Evolutionary conservation across 140 eudicot genomes (phyloP), one percentile per base, ranked within the genome.

Genomic region (Bidens hawaiensis): DNA sequence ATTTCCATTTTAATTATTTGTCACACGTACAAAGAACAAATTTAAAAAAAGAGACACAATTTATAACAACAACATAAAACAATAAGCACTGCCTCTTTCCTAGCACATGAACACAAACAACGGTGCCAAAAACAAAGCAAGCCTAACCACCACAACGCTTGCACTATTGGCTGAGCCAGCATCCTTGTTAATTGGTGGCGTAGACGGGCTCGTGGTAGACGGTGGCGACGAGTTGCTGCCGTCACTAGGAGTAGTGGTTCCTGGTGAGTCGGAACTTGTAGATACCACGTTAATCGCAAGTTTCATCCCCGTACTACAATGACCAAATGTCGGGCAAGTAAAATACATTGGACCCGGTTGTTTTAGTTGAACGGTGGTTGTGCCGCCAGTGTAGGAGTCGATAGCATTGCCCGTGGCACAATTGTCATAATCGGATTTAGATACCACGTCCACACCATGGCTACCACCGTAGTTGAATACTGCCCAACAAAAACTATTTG

Each of bases 221-320:
- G 94, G 71, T 0, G 85, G 63, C 27, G 77, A 24, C 10, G 49
- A 18, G 58, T 77, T 73, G 76, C 54, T 61, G 41, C 72, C 50
- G 19, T 60, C 3, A 2, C 56, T 38, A 10, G 89, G 75, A 5
- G 91, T 50, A 28, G 83, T 22, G 28, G 85, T 55, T 33, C 83
- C 1, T 3, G 84, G 73, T 17, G 87, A 8, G 62, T 46, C 42
- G 23, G 76, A 61, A 41, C 56, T 23, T 54, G 73, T 48, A 11
- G 84, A 86, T 18, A 36, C 65, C 4, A 82, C 87, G 18, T 51
- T 81, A 76, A 87, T 65, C 5, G 80, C 30, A 22, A 88, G 67
- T 68, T 75, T 84, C 94, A 76, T 76, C 55, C 89, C 89, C 7
- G 72, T 11, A 24, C 57, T 48, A 16, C 96, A 88, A 38, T 88